These are phyloP conservation scores for Alternaria sp. DNA, from an alignment of 2,329 filamentous ascomycete genomes.

Conservation along the genomic window DNA sequence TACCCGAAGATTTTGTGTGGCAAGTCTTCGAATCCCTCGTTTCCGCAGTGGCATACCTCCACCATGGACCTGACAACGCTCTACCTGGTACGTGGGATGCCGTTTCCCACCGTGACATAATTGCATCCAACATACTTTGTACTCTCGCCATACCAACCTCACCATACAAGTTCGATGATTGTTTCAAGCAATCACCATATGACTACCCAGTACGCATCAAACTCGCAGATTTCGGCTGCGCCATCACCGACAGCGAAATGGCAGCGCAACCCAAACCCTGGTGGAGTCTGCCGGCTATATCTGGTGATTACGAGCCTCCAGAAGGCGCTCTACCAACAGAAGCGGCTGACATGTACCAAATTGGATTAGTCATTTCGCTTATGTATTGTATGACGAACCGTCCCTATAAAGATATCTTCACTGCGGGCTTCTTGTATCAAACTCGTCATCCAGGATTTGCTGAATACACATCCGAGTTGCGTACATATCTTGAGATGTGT, in stretches of 20 bases:
- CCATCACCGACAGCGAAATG: background rate
- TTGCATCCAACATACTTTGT: background rate
- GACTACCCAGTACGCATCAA: background rate
- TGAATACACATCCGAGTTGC: background rate
- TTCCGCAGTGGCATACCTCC: background rate
- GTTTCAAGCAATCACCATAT: too few relatives aligned
- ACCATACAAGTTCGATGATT: background rate
- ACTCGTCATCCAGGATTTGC: background rate
- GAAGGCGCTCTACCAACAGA: background rate
- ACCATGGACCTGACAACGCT: background rate
- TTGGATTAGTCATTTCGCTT: background rate
- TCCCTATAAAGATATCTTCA: background rate
- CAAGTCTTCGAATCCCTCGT: slow-evolving; percentile 3
- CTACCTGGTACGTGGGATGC: background rate
- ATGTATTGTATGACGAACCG: background rate
- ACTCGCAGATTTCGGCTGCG: background rate
- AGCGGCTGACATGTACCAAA: slow-evolving; percentile 10
- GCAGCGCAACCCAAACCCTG: background rate
- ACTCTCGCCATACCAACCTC: background rate
- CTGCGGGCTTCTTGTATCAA: background rate
- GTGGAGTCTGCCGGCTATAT: background rate
- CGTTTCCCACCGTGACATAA: background rate
- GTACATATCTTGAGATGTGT: background rate
- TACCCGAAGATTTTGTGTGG: background rate
- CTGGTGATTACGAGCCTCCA: background rate